These are phyloP conservation scores for Diaporthe citrichinensis DNA, from an alignment of 2,329 filamentous ascomycete genomes.

Conservation along the genomic window DNA sequence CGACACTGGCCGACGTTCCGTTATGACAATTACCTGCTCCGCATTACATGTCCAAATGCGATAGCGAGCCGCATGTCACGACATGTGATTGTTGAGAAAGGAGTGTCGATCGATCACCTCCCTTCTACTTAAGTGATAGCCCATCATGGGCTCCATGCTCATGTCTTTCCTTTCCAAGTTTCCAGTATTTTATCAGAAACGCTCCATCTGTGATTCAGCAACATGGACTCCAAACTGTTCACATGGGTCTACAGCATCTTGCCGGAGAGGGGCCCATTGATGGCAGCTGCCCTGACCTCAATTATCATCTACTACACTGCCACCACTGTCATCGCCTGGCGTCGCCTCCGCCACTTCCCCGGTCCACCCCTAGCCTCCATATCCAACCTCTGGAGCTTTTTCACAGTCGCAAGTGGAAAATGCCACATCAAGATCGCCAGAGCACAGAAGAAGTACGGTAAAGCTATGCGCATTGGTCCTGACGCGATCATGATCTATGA, in stretches of 20 bases:
- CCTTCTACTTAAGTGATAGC: background rate
- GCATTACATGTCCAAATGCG: too few relatives aligned
- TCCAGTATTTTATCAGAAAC: background rate
- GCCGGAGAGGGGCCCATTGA: background rate
- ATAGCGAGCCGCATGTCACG: background rate
- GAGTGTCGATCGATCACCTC: background rate
- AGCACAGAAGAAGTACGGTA: constrained; percentile 48
- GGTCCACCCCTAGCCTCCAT: constrained; percentile 47
- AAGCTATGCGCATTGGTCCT: constrained; percentile 48
- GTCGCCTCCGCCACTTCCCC: constrained; percentile 47
- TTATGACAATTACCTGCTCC: background rate
- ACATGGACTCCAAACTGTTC: background rate
- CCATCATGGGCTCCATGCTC: background rate
- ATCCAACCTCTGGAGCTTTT: constrained; percentile 48
- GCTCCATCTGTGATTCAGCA: background rate
- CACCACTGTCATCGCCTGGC: constrained; percentile 42
- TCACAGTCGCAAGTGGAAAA: constrained; percentile 43
- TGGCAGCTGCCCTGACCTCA: background rate
- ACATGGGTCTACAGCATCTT: background rate
- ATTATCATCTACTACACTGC: background rate
- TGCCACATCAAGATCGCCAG: constrained; percentile 43
- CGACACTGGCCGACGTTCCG: background rate
- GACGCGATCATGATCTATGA: constrained; percentile 48
- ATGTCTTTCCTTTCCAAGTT: background rate
- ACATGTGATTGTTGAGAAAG: background rate